Percentiles rank a stretch among this genome's conserved stretches.
Conservation (phyloP, 2,329 filamentous ascomycete species). For the Venturiaceae sp. region DNA sequence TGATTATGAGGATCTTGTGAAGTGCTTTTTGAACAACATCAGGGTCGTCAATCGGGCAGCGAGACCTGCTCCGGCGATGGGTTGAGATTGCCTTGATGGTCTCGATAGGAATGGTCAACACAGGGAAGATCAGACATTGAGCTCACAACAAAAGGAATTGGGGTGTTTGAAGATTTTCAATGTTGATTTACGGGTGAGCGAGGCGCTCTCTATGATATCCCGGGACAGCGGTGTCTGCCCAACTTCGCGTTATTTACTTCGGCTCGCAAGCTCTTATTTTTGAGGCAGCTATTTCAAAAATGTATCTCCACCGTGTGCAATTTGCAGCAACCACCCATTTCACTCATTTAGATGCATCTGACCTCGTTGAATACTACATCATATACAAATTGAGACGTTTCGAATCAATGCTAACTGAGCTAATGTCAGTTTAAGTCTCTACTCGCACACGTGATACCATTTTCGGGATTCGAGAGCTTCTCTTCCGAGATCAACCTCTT, state of each 20-base stretch:
- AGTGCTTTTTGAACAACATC: slow-evolving; percentile 67
- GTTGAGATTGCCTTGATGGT: not conserved
- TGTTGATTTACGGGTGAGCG: not conserved
- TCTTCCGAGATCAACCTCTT: no score
- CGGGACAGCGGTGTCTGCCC: not conserved
- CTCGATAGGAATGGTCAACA: no score
- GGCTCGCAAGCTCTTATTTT: not conserved
- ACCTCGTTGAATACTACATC: no score
- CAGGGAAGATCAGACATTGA: no score
- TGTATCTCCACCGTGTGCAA: no score
- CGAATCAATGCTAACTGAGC: no score
- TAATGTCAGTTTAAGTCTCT: no score
- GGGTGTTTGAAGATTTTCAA: not conserved
- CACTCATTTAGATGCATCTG: no score
- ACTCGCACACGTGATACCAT: no score
- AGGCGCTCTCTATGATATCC: not conserved
- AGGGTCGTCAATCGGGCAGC: slow-evolving; percentile 36
- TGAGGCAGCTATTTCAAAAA: not conserved
- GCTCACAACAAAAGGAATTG: not conserved
- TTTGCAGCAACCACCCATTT: no score
- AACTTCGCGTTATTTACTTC: not conserved
- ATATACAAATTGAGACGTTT: no score
- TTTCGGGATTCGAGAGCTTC: no score
- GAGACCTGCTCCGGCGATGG: not conserved
- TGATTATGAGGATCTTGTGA: slow-evolving; percentile 57